Percentiles rank a stretch among this genome's conserved stretches.
These are phyloP conservation scores for Ziziphus jujuba DNA, from an alignment of 306 rosid species.

Conservation along the genomic window DNA sequence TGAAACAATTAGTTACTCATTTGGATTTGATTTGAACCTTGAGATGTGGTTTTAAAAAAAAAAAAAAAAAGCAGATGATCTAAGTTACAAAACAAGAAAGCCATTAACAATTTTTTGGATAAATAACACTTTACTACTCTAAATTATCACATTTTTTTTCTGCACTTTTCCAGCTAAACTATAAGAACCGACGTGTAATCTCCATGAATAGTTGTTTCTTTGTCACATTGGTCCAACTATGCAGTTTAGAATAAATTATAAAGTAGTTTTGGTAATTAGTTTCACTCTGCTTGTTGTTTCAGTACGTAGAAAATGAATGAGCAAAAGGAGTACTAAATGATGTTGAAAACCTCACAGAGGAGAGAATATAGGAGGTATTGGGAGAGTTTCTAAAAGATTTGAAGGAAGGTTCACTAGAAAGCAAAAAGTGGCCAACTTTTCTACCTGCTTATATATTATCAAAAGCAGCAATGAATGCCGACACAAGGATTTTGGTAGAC, in stretches of 20 bases:
- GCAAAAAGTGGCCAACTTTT: conserved; percentile 43
- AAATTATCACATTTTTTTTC: too few relatives aligned
- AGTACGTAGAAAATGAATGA: conserved; percentile 40
- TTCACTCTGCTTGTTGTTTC: neutral
- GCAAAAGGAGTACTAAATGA: conserved; percentile 38
- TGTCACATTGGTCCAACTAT: too few relatives aligned
- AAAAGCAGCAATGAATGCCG: conserved; percentile 46
- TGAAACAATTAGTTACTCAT: too few relatives aligned
- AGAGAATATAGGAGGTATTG: conserved; percentile 44
- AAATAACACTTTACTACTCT: too few relatives aligned
- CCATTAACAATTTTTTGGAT: too few relatives aligned
- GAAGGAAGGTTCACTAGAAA: conserved; percentile 39
- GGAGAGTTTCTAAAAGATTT: conserved; percentile 38
- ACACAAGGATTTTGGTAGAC: conserved; percentile 49
- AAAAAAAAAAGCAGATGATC: too few relatives aligned
- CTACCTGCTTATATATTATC: conserved; percentile 36
- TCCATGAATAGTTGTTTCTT: too few relatives aligned
- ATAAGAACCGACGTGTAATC: too few relatives aligned
- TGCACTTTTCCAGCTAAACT: too few relatives aligned
- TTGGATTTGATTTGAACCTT: too few relatives aligned
- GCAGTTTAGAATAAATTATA: neutral
- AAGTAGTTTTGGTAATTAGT: neutral
- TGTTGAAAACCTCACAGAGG: conserved; percentile 44
- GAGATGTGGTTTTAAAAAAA: too few relatives aligned
- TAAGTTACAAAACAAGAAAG: too few relatives aligned